Evolutionary conservation across 2,329 filamentous ascomycete genomes (phyloP).

Genomic region (Microascus cirrosus): DNA sequence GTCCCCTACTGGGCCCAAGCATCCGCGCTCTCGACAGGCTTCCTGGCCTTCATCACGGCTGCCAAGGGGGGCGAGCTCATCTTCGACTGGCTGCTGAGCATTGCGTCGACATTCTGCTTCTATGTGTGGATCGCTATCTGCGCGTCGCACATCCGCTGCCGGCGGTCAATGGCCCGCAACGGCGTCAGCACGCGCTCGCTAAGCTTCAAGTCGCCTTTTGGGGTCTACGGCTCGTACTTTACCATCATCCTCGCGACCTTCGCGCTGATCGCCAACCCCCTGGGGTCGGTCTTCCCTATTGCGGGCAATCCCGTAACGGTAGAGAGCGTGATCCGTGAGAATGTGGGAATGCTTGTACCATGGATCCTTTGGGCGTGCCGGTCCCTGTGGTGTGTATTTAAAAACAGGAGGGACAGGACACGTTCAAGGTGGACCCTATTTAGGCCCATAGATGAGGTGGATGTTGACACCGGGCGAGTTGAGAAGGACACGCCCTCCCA

Average conservation of each 20-base stretch:
- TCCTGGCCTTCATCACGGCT: constrained; percentile 31
- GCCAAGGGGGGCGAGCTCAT: constrained; percentile 22
- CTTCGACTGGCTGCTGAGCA: constrained; percentile 33
- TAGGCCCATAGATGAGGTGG: neutral
- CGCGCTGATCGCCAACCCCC: constrained; percentile 18
- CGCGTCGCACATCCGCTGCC: constrained; percentile 32
- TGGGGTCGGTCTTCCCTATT: constrained; percentile 13
- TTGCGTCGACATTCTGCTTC: constrained; percentile 31
- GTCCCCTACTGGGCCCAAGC: constrained; percentile 29
- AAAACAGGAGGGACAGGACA: neutral
- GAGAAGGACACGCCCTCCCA: neutral
- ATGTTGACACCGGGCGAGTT: constrained; percentile 1
- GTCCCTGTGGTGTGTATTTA: neutral
- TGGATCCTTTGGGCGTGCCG: constrained; percentile 1
- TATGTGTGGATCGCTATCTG: constrained; percentile 37
- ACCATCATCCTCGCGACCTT: constrained; percentile 15
- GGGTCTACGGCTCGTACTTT: constrained; percentile 14
- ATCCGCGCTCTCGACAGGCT: constrained; percentile 25
- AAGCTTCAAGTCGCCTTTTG: constrained; percentile 17
- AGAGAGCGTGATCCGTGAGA: constrained; percentile 13
- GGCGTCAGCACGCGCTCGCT: constrained; percentile 21
- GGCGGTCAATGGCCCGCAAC: constrained; percentile 25
- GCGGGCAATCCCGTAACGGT: constrained; percentile 8
- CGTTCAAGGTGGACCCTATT: neutral
- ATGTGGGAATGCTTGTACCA: constrained; percentile 16